Evolutionary conservation across 176 grass and related monocot genomes (phyloP).

Genomic region (Carex kokanica): DNA sequence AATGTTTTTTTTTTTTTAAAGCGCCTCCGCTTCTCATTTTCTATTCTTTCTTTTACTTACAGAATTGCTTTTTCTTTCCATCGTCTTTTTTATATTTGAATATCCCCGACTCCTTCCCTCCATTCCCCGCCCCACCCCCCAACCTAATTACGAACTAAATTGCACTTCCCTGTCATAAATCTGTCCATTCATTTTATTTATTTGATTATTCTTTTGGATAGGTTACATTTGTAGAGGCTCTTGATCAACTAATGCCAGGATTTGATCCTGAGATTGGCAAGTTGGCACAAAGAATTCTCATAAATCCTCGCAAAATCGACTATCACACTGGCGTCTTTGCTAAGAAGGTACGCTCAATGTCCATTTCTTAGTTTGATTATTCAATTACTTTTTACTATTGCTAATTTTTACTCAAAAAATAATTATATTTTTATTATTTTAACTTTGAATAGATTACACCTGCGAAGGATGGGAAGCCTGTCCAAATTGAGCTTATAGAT

Average conservation of each 20-base stretch:
- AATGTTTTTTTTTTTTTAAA: neutral
- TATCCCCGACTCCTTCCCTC: neutral
- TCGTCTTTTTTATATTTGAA: neutral
- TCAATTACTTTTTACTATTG: neutral
- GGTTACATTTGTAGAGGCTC: conserved; percentile 95
- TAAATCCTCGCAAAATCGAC: conserved; percentile 87
- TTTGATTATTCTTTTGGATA: conserved; percentile 20
- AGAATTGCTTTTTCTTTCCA: neutral
- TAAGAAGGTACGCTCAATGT: conserved; percentile 58
- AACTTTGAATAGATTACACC: conserved; percentile 66
- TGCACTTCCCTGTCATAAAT: neutral
- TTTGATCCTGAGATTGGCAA: conserved; percentile 97
- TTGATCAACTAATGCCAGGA: conserved; percentile 95
- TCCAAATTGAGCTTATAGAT: conserved; percentile 93
- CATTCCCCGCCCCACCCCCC: neutral
- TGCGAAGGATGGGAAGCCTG: conserved; percentile 86
- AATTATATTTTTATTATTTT: neutral
- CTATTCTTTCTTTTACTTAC: neutral
- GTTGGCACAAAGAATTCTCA: conserved; percentile 89
- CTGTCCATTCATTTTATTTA: neutral
- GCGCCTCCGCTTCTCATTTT: neutral
- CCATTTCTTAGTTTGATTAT: conserved; percentile 20
- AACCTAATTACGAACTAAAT: neutral
- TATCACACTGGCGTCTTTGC: conserved; percentile 92
- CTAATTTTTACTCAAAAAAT: neutral